Conservation (phyloP, 495 filamentous ascomycete genomes). For the Penicillium crystallinum region DNA sequence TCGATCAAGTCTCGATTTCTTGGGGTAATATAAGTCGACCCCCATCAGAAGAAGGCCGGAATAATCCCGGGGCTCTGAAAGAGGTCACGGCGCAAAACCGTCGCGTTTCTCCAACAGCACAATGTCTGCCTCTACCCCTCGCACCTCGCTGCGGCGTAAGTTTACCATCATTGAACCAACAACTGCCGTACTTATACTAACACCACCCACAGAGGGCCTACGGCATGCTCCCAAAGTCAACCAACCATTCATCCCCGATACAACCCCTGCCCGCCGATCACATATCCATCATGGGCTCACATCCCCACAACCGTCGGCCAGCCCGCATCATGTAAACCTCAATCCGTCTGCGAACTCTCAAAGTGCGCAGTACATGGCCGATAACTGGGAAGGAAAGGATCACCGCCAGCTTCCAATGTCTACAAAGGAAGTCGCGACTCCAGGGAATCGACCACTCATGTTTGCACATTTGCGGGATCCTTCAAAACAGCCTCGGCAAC, state of each 20-base stretch:
- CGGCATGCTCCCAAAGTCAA: constrained; percentile 44
- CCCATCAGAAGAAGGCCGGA: background rate
- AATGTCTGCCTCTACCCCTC: constrained; percentile 25
- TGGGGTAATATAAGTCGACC: background rate
- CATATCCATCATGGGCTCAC: constrained; percentile 27
- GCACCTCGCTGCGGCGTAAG: constrained; percentile 28
- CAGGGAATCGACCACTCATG: constrained; percentile 38
- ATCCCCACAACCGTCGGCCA: constrained; percentile 30
- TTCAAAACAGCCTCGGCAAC: constrained; percentile 28
- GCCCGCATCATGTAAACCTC: constrained; percentile 21
- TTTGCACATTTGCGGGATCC: constrained; percentile 27
- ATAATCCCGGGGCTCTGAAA: background rate
- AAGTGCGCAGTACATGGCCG: constrained; percentile 26
- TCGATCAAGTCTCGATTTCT: background rate
- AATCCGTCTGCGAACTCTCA: constrained; percentile 29
- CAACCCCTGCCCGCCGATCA: constrained; percentile 37
- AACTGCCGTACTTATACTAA: constrained; percentile 8
- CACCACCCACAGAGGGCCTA: constrained; percentile 35
- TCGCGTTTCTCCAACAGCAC: constrained; percentile 2
- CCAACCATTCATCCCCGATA: constrained; percentile 46
- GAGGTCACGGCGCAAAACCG: background rate
- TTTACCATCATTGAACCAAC: background rate
- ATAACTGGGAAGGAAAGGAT: constrained; percentile 37
- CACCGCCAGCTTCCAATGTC: constrained; percentile 38
- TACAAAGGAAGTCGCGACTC: constrained; percentile 39